Evolutionary conservation across 2,329 filamentous ascomycete genomes (phyloP).

Genomic region (Trichophyton benhamiae): DNA sequence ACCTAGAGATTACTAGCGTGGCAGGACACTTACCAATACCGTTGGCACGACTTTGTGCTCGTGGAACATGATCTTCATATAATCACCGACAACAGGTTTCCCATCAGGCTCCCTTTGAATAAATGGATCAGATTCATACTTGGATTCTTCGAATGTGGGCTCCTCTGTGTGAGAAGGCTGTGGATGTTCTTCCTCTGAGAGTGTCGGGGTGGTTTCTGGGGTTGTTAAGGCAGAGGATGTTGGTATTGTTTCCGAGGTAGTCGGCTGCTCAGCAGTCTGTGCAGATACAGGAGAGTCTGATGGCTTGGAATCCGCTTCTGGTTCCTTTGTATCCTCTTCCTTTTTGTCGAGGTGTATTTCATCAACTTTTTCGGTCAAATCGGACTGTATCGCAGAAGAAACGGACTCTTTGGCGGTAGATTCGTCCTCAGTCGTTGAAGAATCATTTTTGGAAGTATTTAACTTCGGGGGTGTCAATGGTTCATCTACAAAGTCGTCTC

Average conservation of each 20-base stretch:
- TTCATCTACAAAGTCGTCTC: slow-evolving; percentile 67
- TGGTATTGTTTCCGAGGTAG: not conserved
- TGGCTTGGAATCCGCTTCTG: not conserved
- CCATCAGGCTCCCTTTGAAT: slow-evolving; percentile 50
- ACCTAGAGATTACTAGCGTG: too few relatives aligned
- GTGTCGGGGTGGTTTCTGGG: not conserved
- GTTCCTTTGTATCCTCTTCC: not conserved
- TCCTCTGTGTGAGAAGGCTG: not conserved
- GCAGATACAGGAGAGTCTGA: not conserved
- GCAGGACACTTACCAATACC: slow-evolving; percentile 58
- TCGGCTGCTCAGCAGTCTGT: not conserved
- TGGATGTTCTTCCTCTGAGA: not conserved
- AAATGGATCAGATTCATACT: slow-evolving; percentile 16
- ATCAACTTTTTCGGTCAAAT: slow-evolving; percentile 43
- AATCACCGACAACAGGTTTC: slow-evolving; percentile 79
- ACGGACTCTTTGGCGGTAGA: slow-evolving; percentile 18
- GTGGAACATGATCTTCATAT: slow-evolving; percentile 91
- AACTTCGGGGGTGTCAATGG: slow-evolving; percentile 53
- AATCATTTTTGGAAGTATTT: slow-evolving; percentile 9
- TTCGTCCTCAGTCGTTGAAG: not conserved
- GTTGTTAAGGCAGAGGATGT: not conserved
- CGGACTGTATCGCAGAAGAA: slow-evolving; percentile 40
- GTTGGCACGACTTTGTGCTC: slow-evolving; percentile 89
- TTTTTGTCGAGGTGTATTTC: slow-evolving; percentile 44
- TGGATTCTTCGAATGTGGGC: not conserved